These are phyloP conservation scores for Albugo candida DNA, from an alignment of 352 stramenopile species.

Conservation along the genomic window DNA sequence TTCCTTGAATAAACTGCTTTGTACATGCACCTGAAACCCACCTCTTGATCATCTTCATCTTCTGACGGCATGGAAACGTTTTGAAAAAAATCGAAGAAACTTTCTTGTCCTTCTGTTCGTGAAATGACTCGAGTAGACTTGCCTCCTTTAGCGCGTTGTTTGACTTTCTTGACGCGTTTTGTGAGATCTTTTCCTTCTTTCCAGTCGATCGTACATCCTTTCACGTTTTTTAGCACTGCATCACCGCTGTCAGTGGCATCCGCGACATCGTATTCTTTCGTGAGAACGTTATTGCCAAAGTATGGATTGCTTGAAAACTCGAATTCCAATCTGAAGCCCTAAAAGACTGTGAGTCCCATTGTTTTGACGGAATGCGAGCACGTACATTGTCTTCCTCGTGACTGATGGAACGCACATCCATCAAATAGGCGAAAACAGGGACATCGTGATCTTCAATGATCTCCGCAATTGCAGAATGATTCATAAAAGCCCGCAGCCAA, in stretches of 20 bases:
- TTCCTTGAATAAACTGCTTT: neutral
- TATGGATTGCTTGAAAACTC: conserved; percentile 61
- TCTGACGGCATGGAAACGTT: conserved; percentile 72
- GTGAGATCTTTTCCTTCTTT: conserved; percentile 69
- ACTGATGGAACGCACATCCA: conserved; percentile 50
- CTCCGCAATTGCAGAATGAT: conserved; percentile 61
- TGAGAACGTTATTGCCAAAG: conserved; percentile 57
- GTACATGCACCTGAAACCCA: conserved; percentile 8
- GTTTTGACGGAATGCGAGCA: neutral
- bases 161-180: conserved; percentile 76
- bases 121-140: conserved; percentile 60
- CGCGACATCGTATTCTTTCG: conserved; percentile 74
- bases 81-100: conserved; percentile 78
- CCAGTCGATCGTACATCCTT: conserved; percentile 56
- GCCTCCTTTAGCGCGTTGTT: conserved; percentile 63
- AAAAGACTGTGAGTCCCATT: neutral
- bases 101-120: conserved; percentile 65
- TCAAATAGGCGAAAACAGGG: conserved; percentile 53
- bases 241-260: conserved; percentile 64
- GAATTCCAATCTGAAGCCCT: conserved; percentile 69
- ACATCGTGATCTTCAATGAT: conserved; percentile 68
- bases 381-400: conserved; percentile 47
- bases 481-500: conserved; percentile 70
- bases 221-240: conserved; percentile 58
- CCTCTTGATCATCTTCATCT: conserved; percentile 53